A percentile compares a stretch with the other conserved stretches of the same genome.
Evolutionary conservation across 768 basidiomycete species (phyloP).

Genomic region (Leccinellum luteum): DNA sequence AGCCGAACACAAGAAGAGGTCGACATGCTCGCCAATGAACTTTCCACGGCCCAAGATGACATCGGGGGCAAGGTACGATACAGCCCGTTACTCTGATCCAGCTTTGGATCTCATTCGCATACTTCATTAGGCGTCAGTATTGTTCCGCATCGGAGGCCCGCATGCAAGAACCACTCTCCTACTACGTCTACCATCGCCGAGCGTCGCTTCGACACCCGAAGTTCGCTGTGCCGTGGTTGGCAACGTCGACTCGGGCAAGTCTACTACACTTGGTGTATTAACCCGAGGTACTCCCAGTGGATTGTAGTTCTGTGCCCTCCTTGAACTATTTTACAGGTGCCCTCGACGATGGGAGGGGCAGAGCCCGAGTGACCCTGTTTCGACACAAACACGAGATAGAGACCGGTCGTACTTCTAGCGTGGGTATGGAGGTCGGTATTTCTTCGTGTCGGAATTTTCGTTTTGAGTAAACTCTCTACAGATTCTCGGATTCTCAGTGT

Average conservation of each 20-base stretch:
- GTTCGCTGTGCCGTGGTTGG: conserved; percentile 95
- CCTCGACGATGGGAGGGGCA: conserved; percentile 78
- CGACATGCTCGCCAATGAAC: conserved; percentile 39
- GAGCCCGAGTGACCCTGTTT: conserved; percentile 85
- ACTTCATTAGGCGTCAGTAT: conserved; percentile 47
- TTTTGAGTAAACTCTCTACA: conserved; percentile 26
- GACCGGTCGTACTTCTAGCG: conserved; percentile 90
- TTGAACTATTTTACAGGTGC: conserved; percentile 43
- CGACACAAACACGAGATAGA: conserved; percentile 98
- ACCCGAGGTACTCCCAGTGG: conserved; percentile 65
- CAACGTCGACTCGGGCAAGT: conserved; percentile 93
- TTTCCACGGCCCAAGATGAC: conserved; percentile 61
- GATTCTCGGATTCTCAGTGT: conserved; percentile 86
- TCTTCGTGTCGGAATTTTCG: neutral
- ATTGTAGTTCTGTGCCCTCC: conserved; percentile 17
- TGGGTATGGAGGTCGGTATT: conserved; percentile 89
- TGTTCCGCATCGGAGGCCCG: conserved; percentile 45
- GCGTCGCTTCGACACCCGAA: conserved; percentile 79
- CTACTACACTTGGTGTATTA: conserved; percentile 89
- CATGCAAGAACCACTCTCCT: conserved; percentile 61
- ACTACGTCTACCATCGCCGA: conserved; percentile 72
- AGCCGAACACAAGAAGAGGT: conserved; percentile 52
- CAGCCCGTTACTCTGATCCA: neutral
- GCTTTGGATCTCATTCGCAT: neutral
- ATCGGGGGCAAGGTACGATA: conserved; percentile 72